phyloP scores from a whole-genome alignment of 192 early-diverging fungal species.

The Mortierella claussenii region DNA sequence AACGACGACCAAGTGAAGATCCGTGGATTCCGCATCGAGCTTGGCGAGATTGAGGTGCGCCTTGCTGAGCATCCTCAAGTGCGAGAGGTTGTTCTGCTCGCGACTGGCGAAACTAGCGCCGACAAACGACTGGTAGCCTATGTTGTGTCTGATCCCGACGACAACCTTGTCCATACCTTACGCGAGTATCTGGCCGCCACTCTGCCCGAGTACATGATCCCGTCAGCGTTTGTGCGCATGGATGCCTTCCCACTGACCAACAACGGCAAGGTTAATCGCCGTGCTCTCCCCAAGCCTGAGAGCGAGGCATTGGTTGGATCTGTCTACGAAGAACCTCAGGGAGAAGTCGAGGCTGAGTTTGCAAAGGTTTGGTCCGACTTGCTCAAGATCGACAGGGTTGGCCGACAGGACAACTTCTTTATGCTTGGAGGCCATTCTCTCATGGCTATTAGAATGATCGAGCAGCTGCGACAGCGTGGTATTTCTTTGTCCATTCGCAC shows the following conservation, averaged over 20 bases:
- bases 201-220: conserved; percentile 8
- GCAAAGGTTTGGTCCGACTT: conserved; percentile 3
- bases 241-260: conserved; percentile 34
- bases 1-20: conserved; percentile 62
- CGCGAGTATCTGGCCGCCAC: background rate
- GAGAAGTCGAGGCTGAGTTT: conserved; percentile 12
- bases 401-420: conserved; percentile 6
- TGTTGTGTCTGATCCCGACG: conserved; percentile 27
- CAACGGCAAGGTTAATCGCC: conserved; percentile 47
- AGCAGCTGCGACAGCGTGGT: background rate
- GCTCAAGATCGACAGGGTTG: conserved; percentile 10
- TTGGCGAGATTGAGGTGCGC: conserved; percentile 35
- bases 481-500: background rate
- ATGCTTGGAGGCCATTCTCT: conserved; percentile 4
- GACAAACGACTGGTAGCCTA: conserved; percentile 70
- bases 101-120: conserved; percentile 48
- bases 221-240: conserved; percentile 20
- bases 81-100: conserved; percentile 22
- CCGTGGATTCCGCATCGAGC: conserved; percentile 50
- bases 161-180: background rate
- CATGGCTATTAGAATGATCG: conserved; percentile 16
- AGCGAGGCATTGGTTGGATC: background rate
- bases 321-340: conserved; percentile 17
- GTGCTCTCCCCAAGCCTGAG: conserved; percentile 38
- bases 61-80: conserved; percentile 27